Evolutionary conservation across 2,329 filamentous ascomycete genomes (phyloP).

Genomic region (Aspergillus thermomutatus): DNA sequence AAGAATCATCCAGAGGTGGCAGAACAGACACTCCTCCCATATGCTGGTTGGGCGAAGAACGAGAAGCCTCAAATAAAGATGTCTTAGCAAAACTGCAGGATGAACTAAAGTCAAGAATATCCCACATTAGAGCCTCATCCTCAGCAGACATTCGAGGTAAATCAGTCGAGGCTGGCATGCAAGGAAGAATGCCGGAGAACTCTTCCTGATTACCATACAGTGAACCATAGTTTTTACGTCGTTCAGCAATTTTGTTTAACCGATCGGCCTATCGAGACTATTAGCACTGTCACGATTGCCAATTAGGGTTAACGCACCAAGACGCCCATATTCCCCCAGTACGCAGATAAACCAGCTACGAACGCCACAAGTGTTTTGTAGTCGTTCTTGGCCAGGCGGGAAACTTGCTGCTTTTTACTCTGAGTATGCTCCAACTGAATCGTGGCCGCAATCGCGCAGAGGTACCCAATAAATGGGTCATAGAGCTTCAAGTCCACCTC

Average conservation of each 20-base stretch:
- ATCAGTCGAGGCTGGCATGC: constrained; percentile 23
- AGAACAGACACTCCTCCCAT: background rate
- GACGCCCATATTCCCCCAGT: constrained; percentile 21
- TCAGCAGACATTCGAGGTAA: constrained; percentile 22
- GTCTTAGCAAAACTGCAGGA: constrained; percentile 4
- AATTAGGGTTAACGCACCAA: constrained; percentile 10
- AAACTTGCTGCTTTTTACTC: constrained; percentile 24
- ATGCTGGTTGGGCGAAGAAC: background rate
- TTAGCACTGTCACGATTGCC: background rate
- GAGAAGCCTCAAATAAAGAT: background rate
- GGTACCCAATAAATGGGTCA: constrained; percentile 26
- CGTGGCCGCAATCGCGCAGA: constrained; percentile 26
- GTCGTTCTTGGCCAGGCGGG: constrained; percentile 19
- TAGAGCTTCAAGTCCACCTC: constrained; percentile 19
- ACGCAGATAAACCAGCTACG: constrained; percentile 17
- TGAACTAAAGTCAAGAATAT: constrained; percentile 23
- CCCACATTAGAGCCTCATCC: constrained; percentile 24
- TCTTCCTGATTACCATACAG: constrained; percentile 25
- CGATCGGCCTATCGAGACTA: constrained; percentile 10
- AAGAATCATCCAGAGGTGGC: background rate
- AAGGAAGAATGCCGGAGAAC: constrained; percentile 20
- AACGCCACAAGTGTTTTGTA: constrained; percentile 20
- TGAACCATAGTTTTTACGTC: constrained; percentile 23
- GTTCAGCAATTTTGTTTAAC: constrained; percentile 18
- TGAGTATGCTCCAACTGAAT: constrained; percentile 27